phyloP scores from a whole-genome alignment of 106 monocot species.

The Acorus calamus region DNA sequence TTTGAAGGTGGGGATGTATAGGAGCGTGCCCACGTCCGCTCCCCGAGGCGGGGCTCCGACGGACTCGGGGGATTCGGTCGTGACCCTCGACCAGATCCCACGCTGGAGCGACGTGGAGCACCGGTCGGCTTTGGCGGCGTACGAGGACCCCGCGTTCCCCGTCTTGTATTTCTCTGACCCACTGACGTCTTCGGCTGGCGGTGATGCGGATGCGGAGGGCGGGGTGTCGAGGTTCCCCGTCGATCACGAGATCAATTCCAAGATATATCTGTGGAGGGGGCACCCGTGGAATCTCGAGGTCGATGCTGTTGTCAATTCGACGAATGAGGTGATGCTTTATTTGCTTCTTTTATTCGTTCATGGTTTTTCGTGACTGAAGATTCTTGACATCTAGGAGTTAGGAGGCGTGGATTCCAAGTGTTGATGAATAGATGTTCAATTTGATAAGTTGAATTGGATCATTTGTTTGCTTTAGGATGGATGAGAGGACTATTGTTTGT shows the following conservation, averaged over 20 bases:
- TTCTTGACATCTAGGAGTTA: background rate
- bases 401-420: too few species aligned
- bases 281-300: constrained; percentile 96
- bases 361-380: background rate
- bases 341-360: too few species aligned
- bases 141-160: constrained; percentile 38
- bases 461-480: too few species aligned
- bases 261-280: constrained; percentile 92
- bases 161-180: constrained; percentile 69
- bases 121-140: constrained; percentile 3
- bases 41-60: constrained; percentile 34
- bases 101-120: constrained; percentile 92
- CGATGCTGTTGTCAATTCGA: constrained; percentile 98
- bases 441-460: too few species aligned
- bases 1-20: constrained; percentile 33
- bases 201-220: constrained; percentile 18
- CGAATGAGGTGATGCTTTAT: constrained; percentile 54
- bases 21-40: constrained; percentile 19
- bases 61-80: constrained; percentile 43
- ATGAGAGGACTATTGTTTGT: too few species aligned
- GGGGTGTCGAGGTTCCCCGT: constrained; percentile 74
- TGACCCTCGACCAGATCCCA: constrained; percentile 89
- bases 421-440: too few species aligned
- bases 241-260: constrained; percentile 81
- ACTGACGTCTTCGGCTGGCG: constrained; percentile 32